Evolutionary conservation across 73 alveolate genomes (phyloP).

Genomic region (Paramecium tetraurelia): DNA sequence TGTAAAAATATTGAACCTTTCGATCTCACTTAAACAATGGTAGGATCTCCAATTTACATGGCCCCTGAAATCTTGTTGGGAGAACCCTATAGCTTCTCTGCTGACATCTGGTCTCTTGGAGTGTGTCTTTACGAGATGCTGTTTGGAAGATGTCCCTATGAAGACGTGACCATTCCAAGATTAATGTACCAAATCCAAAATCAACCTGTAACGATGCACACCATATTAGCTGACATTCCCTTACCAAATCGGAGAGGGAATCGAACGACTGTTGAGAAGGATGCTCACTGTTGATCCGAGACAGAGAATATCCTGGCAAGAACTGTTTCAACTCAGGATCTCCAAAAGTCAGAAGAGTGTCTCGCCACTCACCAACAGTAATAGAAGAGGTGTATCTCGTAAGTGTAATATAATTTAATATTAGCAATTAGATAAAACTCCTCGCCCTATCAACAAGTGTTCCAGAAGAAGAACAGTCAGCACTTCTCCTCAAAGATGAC

Average conservation of each 20-base stretch:
- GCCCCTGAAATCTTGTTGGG: constrained; percentile 69
- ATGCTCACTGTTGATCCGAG: constrained; percentile 59
- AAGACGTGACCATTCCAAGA: constrained; percentile 55
- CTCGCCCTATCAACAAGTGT: constrained; percentile 10
- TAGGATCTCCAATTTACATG: constrained; percentile 67
- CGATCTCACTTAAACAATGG: constrained; percentile 64
- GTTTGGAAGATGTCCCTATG: constrained; percentile 61
- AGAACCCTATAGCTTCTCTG: constrained; percentile 28
- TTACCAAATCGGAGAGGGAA: background rate
- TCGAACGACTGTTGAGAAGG: constrained; percentile 40
- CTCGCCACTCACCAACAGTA: background rate
- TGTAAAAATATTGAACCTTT: constrained; percentile 50
- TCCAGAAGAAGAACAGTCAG: background rate
- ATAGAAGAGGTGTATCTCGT: constrained; percentile 27
- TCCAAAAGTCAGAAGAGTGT: background rate
- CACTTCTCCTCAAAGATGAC: background rate
- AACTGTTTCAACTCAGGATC: background rate
- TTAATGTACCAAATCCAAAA: constrained; percentile 41
- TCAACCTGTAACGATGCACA: background rate
- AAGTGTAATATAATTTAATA: background rate
- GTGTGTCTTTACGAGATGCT: constrained; percentile 62
- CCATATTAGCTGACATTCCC: constrained; percentile 29
- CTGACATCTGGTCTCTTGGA: constrained; percentile 71
- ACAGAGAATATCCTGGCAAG: constrained; percentile 53
- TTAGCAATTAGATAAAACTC: constrained; percentile 17